Percentiles rank a stretch among this genome's conserved stretches.
These are phyloP conservation scores for Podila minutissima DNA, from an alignment of 192 early-diverging fungal genomes.

Conservation along the genomic window DNA sequence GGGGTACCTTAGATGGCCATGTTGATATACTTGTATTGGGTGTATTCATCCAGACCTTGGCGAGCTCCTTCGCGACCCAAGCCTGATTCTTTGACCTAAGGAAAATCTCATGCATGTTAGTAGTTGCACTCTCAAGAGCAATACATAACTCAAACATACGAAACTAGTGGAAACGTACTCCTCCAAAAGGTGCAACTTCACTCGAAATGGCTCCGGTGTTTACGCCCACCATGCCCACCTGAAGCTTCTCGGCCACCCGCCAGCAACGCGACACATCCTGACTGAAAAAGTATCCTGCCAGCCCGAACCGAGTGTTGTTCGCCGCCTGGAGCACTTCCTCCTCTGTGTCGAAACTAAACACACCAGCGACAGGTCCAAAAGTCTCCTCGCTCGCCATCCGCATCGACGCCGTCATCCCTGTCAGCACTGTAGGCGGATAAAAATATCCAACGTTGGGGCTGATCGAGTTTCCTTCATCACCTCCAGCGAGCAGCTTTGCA, in stretches of 20 bases:
- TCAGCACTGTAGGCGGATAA: conserved; percentile 85
- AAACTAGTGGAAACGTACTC: conserved; percentile 49
- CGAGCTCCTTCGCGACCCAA: conserved; percentile 77
- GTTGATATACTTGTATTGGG: conserved; percentile 75
- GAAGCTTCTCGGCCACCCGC: conserved; percentile 84
- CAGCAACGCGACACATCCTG: conserved; percentile 77
- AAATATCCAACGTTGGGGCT: conserved; percentile 70
- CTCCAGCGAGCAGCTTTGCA: conserved; percentile 75
- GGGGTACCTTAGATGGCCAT: conserved; percentile 30
- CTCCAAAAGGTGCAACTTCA: conserved; percentile 74
- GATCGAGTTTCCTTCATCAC: conserved; percentile 37
- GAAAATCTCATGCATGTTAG: background rate
- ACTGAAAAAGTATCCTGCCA: conserved; percentile 90
- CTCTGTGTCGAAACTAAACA: conserved; percentile 81
- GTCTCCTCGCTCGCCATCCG: conserved; percentile 81
- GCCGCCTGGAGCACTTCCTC: conserved; percentile 81
- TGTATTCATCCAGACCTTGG: conserved; percentile 75
- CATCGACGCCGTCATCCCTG: conserved; percentile 75
- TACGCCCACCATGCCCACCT: conserved; percentile 92
- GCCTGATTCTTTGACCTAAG: conserved; percentile 71
- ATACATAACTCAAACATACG: background rate
- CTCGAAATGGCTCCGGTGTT: conserved; percentile 75
- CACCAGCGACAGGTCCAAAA: conserved; percentile 89
- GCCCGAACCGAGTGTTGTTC: conserved; percentile 77
- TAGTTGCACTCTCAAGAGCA: background rate